Evolutionary conservation across 768 basidiomycete genomes (phyloP).

Genomic region (Boletus sp.): DNA sequence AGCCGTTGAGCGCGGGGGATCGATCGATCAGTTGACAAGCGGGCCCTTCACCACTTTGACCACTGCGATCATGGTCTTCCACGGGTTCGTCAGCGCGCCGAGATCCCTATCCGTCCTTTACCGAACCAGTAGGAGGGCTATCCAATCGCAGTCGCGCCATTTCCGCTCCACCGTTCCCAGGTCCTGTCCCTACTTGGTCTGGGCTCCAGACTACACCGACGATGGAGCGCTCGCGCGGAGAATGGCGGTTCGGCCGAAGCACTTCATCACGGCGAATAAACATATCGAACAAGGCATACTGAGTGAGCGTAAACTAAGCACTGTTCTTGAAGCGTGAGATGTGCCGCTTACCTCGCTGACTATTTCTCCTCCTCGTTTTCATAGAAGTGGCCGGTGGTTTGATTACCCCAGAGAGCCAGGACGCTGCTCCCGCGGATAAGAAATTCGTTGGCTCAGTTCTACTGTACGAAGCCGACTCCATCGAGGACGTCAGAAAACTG

Average conservation of each 20-base stretch:
- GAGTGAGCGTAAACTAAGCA: constrained; percentile 37
- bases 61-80: not conserved
- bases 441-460: constrained; percentile 63
- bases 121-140: not conserved
- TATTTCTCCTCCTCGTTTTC: not conserved
- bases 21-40: too few relatives aligned
- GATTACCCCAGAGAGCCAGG: constrained; percentile 56
- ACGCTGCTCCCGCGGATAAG: constrained; percentile 42
- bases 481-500: constrained; percentile 44
- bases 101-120: not conserved
- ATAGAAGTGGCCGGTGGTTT: constrained; percentile 56
- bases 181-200: constrained; percentile 42
- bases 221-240: constrained; percentile 56
- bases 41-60: not conserved
- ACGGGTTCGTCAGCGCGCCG: not conserved
- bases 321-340: constrained; percentile 1
- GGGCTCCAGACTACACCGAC: constrained; percentile 65
- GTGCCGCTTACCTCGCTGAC: constrained; percentile 6
- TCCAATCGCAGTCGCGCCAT: constrained; percentile 6
- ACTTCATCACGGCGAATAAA: constrained; percentile 47
- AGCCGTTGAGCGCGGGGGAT: too few relatives aligned
- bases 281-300: constrained; percentile 44
- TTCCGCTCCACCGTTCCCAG: constrained; percentile 12
- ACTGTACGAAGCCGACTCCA: constrained; percentile 51
- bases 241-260: constrained; percentile 51